phyloP scores from a whole-genome alignment of 257 asterid species.

The Rhazya stricta region DNA sequence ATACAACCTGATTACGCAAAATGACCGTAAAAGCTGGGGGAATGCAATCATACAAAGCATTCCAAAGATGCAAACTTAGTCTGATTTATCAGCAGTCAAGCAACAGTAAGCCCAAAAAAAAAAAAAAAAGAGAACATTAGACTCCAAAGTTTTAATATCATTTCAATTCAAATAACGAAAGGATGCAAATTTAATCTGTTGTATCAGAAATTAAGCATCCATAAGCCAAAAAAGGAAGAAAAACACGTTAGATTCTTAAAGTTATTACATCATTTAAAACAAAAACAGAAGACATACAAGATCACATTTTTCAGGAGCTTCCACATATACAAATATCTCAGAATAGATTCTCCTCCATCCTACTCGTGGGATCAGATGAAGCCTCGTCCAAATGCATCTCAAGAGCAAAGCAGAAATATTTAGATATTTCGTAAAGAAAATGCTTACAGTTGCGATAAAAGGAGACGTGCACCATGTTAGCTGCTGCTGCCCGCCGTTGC shows the following conservation, averaged over 20 bases:
- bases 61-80: not conserved
- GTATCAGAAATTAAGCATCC: too few species aligned
- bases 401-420: not conserved
- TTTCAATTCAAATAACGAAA: too few species aligned
- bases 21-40: not conserved
- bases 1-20: not conserved
- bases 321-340: not conserved
- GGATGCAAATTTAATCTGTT: too few species aligned
- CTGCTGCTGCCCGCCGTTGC: not conserved
- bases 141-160: not conserved
- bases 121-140: not conserved
- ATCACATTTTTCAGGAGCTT: not conserved
- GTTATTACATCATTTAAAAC: too few species aligned
- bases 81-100: not conserved
- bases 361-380: not conserved
- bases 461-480: conserved; percentile 33
- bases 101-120: not conserved
- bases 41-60: not conserved
- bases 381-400: not conserved
- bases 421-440: not conserved
- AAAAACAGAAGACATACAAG: too few species aligned
- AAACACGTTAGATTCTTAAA: too few species aligned
- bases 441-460: conserved; percentile 42
- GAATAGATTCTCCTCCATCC: not conserved
- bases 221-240: too few species aligned